Percentiles rank a stretch among this genome's conserved stretches.
Evolutionary conservation across 495 filamentous ascomycete species (phyloP).

Genomic region (Venustampulla echinocandica): DNA sequence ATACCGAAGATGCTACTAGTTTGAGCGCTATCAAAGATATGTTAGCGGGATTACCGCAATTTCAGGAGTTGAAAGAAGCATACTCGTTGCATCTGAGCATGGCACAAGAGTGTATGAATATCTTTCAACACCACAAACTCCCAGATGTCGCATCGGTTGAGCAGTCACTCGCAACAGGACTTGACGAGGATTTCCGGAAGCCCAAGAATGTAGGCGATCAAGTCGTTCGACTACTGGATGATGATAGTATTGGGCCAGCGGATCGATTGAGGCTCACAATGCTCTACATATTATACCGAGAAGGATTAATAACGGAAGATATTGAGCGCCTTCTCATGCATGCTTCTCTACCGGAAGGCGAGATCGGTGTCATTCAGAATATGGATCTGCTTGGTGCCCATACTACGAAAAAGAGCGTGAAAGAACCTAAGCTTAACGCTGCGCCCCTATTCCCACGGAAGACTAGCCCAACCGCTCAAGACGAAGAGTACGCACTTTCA

Average conservation of each 20-base stretch:
- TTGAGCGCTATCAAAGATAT: slow-evolving; percentile 94
- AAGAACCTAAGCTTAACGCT: slow-evolving; percentile 57
- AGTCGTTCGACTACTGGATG: slow-evolving; percentile 78
- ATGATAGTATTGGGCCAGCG: slow-evolving; percentile 53
- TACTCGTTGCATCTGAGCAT: slow-evolving; percentile 93
- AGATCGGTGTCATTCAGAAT: slow-evolving; percentile 66
- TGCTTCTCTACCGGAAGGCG: slow-evolving; percentile 62
- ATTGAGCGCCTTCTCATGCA: slow-evolving; percentile 78
- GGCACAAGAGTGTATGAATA: slow-evolving; percentile 96
- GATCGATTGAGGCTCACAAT: slow-evolving; percentile 80
- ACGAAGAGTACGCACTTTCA: slow-evolving; percentile 56
- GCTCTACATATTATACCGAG: slow-evolving; percentile 77
- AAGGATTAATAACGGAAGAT: slow-evolving; percentile 83
- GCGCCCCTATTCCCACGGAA: slow-evolving; percentile 62
- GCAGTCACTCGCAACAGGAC: slow-evolving; percentile 76
- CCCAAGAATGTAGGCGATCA: slow-evolving; percentile 82
- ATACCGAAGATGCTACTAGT: slow-evolving; percentile 57
- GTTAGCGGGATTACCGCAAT: slow-evolving; percentile 89
- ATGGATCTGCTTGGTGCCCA: slow-evolving; percentile 75
- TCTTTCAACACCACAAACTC: slow-evolving; percentile 76
- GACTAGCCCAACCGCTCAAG: slow-evolving; percentile 38
- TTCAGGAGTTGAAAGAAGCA: slow-evolving; percentile 86
- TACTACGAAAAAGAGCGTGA: slow-evolving; percentile 62
- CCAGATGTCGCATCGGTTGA: slow-evolving; percentile 80
- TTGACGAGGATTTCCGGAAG: slow-evolving; percentile 87